Conservation (phyloP, 192 early-diverging fungal species). For the Backusella psychrophila region DNA sequence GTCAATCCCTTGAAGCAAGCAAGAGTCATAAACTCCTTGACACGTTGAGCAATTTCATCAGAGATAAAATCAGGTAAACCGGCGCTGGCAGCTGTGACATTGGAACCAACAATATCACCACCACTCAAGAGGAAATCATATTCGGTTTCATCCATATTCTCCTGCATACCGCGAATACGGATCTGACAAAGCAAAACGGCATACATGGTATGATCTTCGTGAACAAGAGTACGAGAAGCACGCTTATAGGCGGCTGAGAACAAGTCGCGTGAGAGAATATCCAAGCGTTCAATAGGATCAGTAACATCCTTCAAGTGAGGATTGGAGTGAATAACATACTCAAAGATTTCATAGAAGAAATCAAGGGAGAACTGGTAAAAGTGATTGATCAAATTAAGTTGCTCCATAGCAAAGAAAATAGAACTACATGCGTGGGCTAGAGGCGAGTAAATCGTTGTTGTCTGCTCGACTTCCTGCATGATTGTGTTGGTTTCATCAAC, state of each 20-base stretch:
- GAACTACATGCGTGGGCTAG: conserved; percentile 88
- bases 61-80: conserved; percentile 46
- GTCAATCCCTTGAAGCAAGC: conserved; percentile 40
- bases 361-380: conserved; percentile 99
- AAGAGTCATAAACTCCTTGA: conserved; percentile 44
- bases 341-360: conserved; percentile 94
- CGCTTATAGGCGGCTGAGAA: conserved; percentile 81
- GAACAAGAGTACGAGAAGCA: conserved; percentile 79
- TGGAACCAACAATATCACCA: conserved; percentile 46
- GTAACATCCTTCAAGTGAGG: conserved; percentile 58
- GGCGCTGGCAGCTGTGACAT: conserved; percentile 18
- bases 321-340: conserved; percentile 78
- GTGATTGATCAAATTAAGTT: conserved; percentile 80
- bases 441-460: conserved; percentile 85
- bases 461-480: conserved; percentile 95
- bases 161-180: conserved; percentile 61
- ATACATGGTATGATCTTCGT: conserved; percentile 91
- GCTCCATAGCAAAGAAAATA: conserved; percentile 98
- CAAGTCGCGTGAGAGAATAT: conserved; percentile 75
- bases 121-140: conserved; percentile 71
- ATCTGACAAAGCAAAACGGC: conserved; percentile 87
- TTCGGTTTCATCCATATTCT: conserved; percentile 60
- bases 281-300: conserved; percentile 71
- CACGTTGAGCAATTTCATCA: conserved; percentile 47
- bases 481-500: conserved; percentile 92